phyloP scores from a whole-genome alignment of 305 asterid species.

The Fraxinus angustifolia region DNA sequence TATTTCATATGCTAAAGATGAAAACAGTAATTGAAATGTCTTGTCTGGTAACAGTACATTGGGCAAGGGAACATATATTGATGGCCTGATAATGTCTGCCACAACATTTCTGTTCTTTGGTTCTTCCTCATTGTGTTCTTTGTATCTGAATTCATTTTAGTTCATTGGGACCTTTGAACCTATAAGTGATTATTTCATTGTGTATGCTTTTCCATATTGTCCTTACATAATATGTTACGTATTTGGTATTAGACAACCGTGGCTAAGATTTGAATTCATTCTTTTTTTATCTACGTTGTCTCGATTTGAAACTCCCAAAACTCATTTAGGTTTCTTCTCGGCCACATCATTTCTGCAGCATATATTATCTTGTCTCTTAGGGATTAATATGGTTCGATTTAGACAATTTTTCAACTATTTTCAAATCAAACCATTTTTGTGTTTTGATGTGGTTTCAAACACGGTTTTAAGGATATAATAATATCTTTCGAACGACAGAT shows the following conservation, averaged over 20 bases:
- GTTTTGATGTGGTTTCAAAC: neutral
- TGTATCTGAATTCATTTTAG: constrained; percentile 5
- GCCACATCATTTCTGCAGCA: neutral
- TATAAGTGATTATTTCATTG: neutral
- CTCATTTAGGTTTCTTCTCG: neutral
- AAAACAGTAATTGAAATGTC: neutral
- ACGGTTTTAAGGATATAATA: no score
- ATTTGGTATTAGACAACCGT: neutral
- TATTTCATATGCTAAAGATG: constrained; percentile 1
- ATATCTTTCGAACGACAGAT: neutral
- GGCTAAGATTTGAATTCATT: neutral
- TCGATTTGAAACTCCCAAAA: neutral
- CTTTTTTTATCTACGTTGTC: neutral
- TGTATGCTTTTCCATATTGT: neutral
- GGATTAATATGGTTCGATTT: neutral
- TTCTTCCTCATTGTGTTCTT: neutral
- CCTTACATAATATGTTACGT: neutral
- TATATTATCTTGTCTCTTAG: no score
- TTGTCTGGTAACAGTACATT: neutral
- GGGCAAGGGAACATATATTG: neutral
- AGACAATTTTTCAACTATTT: no score
- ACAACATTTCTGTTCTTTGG: neutral
- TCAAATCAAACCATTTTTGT: neutral
- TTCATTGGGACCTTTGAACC: constrained; percentile 8
- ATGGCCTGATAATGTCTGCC: constrained; percentile 8